Percentiles rank a stretch among this genome's conserved stretches.
phyloP scores from a whole-genome alignment of 441 rosid genomes.

The Adansonia rubrostipa region DNA sequence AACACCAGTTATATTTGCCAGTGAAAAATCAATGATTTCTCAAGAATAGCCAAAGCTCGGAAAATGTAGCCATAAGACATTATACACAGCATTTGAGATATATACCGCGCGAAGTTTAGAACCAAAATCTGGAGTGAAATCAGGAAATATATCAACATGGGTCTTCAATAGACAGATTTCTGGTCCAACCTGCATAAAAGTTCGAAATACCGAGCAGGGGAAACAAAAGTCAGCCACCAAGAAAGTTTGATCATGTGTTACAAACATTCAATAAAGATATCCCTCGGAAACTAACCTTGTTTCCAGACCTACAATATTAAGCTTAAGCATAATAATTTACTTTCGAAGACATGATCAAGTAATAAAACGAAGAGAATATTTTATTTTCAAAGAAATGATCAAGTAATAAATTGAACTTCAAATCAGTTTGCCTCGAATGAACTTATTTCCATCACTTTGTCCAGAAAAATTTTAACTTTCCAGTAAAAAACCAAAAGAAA shows the following conservation, averaged over 20 bases:
- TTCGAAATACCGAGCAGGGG: constrained; percentile 16
- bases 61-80: not conserved
- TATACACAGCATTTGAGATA: constrained; percentile 20
- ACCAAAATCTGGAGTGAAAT: constrained; percentile 90
- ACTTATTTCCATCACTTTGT: not conserved
- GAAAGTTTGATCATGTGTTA: not conserved
- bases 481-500: not conserved
- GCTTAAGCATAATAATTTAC: not conserved
- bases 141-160: constrained; percentile 90
- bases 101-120: constrained; percentile 79
- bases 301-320: not conserved
- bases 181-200: constrained; percentile 74
- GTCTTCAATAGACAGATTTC: constrained; percentile 94
- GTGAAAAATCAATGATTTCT: not conserved
- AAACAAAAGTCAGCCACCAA: not conserved
- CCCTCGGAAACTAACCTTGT: not conserved
- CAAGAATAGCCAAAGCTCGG: not conserved
- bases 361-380: not conserved
- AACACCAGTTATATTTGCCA: not conserved
- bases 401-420: not conserved
- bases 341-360: not conserved
- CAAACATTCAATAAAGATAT: not conserved
- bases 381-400: not conserved
- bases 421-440: too few species aligned
- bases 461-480: not conserved